These are phyloP conservation scores for Cryomyces minteri DNA, from an alignment of 495 filamentous ascomycete species.

Conservation along the genomic window DNA sequence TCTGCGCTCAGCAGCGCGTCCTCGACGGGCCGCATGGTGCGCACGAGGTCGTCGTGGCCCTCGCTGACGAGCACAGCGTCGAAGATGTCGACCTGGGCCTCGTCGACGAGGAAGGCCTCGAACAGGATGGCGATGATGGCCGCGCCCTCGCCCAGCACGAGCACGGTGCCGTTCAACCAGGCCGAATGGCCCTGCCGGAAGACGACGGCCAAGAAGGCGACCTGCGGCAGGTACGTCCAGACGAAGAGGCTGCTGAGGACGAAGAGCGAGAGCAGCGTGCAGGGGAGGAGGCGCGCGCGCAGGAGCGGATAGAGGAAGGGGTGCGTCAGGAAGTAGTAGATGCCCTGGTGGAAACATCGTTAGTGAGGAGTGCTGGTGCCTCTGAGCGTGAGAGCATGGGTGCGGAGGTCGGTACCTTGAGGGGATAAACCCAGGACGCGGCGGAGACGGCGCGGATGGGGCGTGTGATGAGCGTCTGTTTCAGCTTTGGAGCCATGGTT, in stretches of 20 bases:
- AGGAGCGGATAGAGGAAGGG: conserved; percentile 46
- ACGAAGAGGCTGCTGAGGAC: conserved; percentile 43
- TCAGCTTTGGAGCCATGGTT: no score
- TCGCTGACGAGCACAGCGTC: conserved; percentile 43
- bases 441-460: neutral
- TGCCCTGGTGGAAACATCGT: conserved; percentile 23
- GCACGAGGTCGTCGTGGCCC: conserved; percentile 37
- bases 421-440: conserved; percentile 36
- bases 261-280: conserved; percentile 37
- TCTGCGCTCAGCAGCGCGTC: conserved; percentile 17
- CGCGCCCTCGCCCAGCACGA: conserved; percentile 47
- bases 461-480: neutral
- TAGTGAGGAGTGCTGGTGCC: no score
- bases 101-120: conserved; percentile 50
- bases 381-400: neutral
- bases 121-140: conserved; percentile 42
- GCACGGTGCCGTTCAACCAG: conserved; percentile 43
- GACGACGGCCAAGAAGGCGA: conserved; percentile 46
- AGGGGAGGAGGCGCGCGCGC: conserved; percentile 36
- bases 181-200: conserved; percentile 29
- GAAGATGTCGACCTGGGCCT: conserved; percentile 50
- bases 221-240: conserved; percentile 39
- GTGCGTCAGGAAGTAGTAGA: conserved; percentile 39
- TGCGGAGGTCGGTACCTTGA: conserved; percentile 22
- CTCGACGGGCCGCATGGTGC: conserved; percentile 29